Evolutionary conservation across 768 basidiomycete genomes (phyloP).

Genomic region (Pholiota conissans): DNA sequence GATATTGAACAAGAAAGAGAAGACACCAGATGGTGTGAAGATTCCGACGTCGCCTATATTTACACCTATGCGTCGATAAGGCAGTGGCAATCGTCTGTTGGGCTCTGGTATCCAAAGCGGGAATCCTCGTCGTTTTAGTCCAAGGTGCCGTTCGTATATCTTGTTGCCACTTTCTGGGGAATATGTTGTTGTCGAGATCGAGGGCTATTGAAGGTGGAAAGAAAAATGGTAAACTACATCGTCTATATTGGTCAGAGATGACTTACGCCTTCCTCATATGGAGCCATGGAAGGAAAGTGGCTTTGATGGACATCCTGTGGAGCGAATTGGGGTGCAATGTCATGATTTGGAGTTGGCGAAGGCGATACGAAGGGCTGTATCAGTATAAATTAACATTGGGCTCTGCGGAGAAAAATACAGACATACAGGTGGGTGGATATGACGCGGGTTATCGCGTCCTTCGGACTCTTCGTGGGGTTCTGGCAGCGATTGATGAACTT

Average conservation of each 20-base stretch:
- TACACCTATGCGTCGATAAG: conserved; percentile 11
- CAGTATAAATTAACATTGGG: not conserved
- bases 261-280: not conserved
- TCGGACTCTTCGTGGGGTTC: no score
- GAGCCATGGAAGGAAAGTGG: not conserved
- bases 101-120: conserved; percentile 19
- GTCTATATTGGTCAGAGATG: no score
- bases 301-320: not conserved
- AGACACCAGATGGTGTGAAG: conserved; percentile 10
- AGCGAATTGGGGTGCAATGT: not conserved
- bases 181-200: no score
- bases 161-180: not conserved
- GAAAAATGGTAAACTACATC: no score
- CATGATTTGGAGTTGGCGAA: not conserved
- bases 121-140: conserved; percentile 10
- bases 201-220: no score
- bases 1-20: conserved; percentile 20
- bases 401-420: no score
- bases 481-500: not conserved
- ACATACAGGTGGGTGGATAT: no score
- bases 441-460: no score
- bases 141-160: conserved; percentile 14
- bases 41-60: conserved; percentile 20
- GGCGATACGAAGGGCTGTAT: not conserved
- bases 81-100: conserved; percentile 6